A percentile compares a stretch with the other conserved stretches of the same genome.
Evolutionary conservation across 768 basidiomycete species (phyloP).

Genomic region (Mrakia frigida): DNA sequence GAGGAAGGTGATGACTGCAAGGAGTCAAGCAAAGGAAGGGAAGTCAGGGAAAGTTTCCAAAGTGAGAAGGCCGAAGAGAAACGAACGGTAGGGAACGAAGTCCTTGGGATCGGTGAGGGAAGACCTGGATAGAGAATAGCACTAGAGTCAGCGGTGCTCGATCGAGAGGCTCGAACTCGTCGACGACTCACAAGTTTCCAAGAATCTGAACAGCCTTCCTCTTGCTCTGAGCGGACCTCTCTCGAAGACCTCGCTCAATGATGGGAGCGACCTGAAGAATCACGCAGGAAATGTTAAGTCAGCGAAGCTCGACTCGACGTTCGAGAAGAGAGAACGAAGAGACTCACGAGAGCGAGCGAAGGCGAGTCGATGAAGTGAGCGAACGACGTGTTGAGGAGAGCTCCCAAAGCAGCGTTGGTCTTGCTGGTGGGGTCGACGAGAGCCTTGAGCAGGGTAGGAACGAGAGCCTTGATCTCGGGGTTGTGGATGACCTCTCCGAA

Average conservation of each 20-base stretch:
- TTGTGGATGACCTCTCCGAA: constrained; percentile 98
- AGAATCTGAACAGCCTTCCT: constrained; percentile 94
- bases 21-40: too few species aligned
- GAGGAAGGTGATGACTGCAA: constrained; percentile 65
- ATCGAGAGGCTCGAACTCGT: constrained; percentile 73
- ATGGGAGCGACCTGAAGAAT: constrained; percentile 64
- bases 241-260: constrained; percentile 82
- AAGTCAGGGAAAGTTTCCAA: background rate
- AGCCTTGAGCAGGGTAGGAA: constrained; percentile 84
- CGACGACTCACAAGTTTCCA: constrained; percentile 62
- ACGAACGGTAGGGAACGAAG: constrained; percentile 74
- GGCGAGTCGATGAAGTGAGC: constrained; percentile 98
- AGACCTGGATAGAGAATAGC: constrained; percentile 34
- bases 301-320: too few species aligned
- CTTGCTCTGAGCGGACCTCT: constrained; percentile 89
- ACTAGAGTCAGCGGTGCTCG: constrained; percentile 37
- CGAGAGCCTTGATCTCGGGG: constrained; percentile 88
- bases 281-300: too few species aligned
- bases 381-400: constrained; percentile 88
- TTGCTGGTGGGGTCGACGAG: constrained; percentile 84
- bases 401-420: constrained; percentile 75
- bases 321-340: too few species aligned
- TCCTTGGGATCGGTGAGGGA: constrained; percentile 53
- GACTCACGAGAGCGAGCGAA: constrained; percentile 68
- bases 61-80: too few species aligned